phyloP scores from a whole-genome alignment of 257 asterid genomes.

The Rubia yunnanensis region DNA sequence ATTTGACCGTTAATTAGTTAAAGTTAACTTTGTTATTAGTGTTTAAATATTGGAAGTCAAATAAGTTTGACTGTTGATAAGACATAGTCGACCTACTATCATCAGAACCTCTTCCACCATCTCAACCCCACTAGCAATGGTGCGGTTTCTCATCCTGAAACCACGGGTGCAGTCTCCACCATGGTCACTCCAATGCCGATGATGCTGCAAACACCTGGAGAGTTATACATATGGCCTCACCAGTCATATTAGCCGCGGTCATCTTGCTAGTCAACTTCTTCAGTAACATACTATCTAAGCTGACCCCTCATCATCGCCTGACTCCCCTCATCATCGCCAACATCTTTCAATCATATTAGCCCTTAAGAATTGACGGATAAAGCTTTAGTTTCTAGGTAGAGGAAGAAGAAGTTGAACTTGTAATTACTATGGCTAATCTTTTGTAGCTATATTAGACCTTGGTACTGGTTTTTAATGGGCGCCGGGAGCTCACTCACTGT shows the following conservation, averaged over 20 bases:
- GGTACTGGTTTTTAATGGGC: slow-evolving; percentile 2
- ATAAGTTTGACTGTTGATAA: too few species aligned
- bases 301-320: slow-evolving; percentile 37
- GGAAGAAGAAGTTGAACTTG: slow-evolving; percentile 30
- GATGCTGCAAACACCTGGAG: slow-evolving; percentile 45
- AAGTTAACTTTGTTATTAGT: too few species aligned
- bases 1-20: too few species aligned
- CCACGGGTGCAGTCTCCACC: slow-evolving; percentile 20
- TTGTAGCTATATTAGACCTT: slow-evolving; percentile 17
- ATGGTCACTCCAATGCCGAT: slow-evolving; percentile 36
- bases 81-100: too few species aligned
- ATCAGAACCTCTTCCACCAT: slow-evolving; percentile 53
- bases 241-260: slow-evolving; percentile 51
- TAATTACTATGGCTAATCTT: slow-evolving; percentile 29
- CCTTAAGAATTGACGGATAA: slow-evolving; percentile 3
- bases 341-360: not conserved
- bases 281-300: slow-evolving; percentile 13
- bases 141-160: slow-evolving; percentile 7
- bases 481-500: slow-evolving; percentile 19
- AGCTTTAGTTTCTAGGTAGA: slow-evolving; percentile 5
- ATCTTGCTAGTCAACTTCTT: slow-evolving; percentile 17
- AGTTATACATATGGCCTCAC: slow-evolving; percentile 80
- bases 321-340: slow-evolving; percentile 17
- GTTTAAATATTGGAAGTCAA: too few species aligned
- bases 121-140: slow-evolving; percentile 19